Evolutionary conservation across 495 filamentous ascomycete genomes (phyloP).

Genomic region (Tuber indicum): DNA sequence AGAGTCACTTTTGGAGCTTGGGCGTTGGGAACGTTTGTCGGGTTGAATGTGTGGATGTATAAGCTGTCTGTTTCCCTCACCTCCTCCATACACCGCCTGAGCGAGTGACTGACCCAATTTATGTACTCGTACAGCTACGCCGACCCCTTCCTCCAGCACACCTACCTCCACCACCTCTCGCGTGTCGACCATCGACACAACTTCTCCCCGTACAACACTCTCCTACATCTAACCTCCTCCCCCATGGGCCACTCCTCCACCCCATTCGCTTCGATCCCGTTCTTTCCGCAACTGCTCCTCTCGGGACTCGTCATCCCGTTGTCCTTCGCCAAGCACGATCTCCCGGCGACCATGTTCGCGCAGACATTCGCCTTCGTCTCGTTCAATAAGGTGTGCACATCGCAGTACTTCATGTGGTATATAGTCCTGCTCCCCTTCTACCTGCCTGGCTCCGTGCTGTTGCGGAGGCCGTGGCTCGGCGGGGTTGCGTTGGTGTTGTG

Average conservation of each 20-base stretch:
- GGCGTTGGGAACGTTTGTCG: conserved; percentile 63
- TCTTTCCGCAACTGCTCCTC: conserved; percentile 76
- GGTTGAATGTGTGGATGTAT: conserved; percentile 73
- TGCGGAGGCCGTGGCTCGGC: conserved; percentile 55
- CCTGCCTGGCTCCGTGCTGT: conserved; percentile 68
- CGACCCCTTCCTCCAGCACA: conserved; percentile 72
- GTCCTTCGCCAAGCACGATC: conserved; percentile 69
- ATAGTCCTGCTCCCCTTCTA: conserved; percentile 87
- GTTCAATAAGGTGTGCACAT: conserved; percentile 98
- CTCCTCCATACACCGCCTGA: background rate
- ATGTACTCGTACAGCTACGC: conserved; percentile 52
- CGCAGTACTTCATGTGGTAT: conserved; percentile 99
- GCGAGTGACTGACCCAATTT: conserved; percentile 12
- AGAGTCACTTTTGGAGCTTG: conserved; percentile 57
- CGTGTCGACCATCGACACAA: conserved; percentile 97
- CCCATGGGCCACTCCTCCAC: conserved; percentile 42
- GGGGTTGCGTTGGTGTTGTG: conserved; percentile 60
- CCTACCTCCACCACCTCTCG: conserved; percentile 83
- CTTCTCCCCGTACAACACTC: conserved; percentile 90
- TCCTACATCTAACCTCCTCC: conserved; percentile 77
- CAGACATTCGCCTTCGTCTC: conserved; percentile 96
- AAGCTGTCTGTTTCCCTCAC: conserved; percentile 49
- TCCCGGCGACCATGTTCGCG: conserved; percentile 87
- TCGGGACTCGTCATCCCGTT: conserved; percentile 71
- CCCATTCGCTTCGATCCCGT: conserved; percentile 71